A percentile compares a stretch with the other conserved stretches of the same genome.
Conservation (phyloP, 331 rosid genomes). For the Malus hybrid region DNA sequence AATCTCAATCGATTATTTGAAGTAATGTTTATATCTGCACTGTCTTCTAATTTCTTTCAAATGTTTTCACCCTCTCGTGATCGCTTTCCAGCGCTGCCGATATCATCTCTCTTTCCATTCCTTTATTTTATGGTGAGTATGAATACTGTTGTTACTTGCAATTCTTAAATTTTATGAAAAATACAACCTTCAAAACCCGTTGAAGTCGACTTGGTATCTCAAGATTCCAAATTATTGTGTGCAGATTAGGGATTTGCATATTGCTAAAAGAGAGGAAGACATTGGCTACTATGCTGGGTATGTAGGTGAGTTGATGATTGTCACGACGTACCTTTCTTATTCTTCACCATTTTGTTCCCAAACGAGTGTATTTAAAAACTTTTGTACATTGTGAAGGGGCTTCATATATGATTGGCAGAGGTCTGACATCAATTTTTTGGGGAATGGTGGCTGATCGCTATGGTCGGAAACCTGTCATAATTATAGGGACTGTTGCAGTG, state of each 20-base stretch:
- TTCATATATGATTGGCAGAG: conserved; percentile 80
- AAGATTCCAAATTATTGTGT: neutral
- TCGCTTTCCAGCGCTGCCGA: conserved; percentile 15
- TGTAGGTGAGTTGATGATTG: conserved; percentile 45
- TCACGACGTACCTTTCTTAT: neutral
- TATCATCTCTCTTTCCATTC: conserved; percentile 20
- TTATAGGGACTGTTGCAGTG: conserved; percentile 37
- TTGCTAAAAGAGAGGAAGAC: conserved; percentile 74
- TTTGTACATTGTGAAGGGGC: conserved; percentile 43
- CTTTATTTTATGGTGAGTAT: conserved; percentile 40
- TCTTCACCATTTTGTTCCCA: neutral
- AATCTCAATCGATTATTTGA: neutral
- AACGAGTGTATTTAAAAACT: neutral
- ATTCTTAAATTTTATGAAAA: no score
- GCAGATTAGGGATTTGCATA: conserved; percentile 72
- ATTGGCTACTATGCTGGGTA: conserved; percentile 75
- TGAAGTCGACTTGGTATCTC: neutral
- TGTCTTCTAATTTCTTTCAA: neutral
- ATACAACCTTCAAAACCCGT: neutral
- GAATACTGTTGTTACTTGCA: neutral
- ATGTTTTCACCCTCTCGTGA: neutral
- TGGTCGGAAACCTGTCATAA: conserved; percentile 68
- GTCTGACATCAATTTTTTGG: conserved; percentile 65
- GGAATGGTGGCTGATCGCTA: conserved; percentile 76
- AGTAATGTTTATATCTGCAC: neutral